Base-by-base conservation (phyloP, 495 filamentous ascomycete species). In the Alectoria sarmentosa region DNA sequence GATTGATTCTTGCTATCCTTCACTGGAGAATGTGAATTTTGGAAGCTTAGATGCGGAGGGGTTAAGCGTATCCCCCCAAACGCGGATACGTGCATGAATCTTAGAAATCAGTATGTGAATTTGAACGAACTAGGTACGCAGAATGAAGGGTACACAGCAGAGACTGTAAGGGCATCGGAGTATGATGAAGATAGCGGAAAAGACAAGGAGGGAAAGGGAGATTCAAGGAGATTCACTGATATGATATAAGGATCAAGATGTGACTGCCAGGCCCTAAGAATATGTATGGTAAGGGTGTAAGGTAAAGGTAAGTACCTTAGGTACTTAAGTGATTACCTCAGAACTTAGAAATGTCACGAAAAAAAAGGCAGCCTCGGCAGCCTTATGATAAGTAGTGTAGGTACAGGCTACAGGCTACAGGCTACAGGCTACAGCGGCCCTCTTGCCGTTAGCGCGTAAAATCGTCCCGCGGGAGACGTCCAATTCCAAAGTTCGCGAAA, bases 391-490 rank as follows among this genome's bases (percentile, higher is more conserved):
- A n/a, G n/a, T n/a, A n/a, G n/a, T n/a, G n/a, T n/a, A n/a, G n/a
- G n/a, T n/a, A n/a, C n/a, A n/a, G n/a, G n/a, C n/a, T n/a, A n/a
- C n/a, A n/a, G n/a, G n/a, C n/a, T n/a, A n/a, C n/a, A n/a, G n/a
- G n/a, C n/a, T n/a, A n/a, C n/a, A n/a, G n/a, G n/a, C n/a, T n/a
- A n/a, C n/a, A n/a, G n/a, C n/a, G n/a, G n/a, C n/a, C n/a, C n/a
- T n/a, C n/a, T n/a, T n/a, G 30, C 52, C 52, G 52, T 23, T 55
- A 55, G 52, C 52, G 52, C 34, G n/a, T n/a, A n/a, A n/a, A n/a
- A n/a, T n/a, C n/a, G n/a, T n/a, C n/a, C n/a, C n/a, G 52, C 52
- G 52, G 52, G 52, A 55, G 52, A n/a, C 15, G 17, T 21, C 14
- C 28, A 55, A 54, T 52, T 17, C 14, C 26, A 52, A n/a, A n/a